phyloP scores from a whole-genome alignment of 2,329 filamentous ascomycete species.

The Botrytis fragariae region DNA sequence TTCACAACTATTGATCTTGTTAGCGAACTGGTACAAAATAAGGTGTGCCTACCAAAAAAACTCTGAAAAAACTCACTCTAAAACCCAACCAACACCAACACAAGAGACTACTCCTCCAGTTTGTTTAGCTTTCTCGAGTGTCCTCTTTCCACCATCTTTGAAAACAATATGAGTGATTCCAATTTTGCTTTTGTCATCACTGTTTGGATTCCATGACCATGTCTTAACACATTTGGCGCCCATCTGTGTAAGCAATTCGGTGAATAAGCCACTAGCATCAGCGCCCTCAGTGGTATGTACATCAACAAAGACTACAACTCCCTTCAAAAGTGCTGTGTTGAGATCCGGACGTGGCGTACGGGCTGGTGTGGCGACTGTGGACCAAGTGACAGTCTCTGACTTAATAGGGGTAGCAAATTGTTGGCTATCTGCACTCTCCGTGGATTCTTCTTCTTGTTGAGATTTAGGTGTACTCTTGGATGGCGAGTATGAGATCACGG shows the following conservation, averaged over 20 bases:
- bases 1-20: constrained; percentile 58
- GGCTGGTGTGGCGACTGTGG: constrained; percentile 53
- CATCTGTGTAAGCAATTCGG: constrained; percentile 75
- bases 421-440: constrained; percentile 23
- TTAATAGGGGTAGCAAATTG: constrained; percentile 42
- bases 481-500: constrained; percentile 55
- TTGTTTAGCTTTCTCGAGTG: constrained; percentile 75
- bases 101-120: constrained; percentile 74
- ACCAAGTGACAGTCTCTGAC: constrained; percentile 49
- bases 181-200: constrained; percentile 49
- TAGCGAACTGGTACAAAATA: constrained; percentile 36
- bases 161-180: constrained; percentile 87
- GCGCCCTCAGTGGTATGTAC: constrained; percentile 79
- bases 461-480: constrained; percentile 40
- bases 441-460: constrained; percentile 5
- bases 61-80: constrained; percentile 63
- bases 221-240: constrained; percentile 74
- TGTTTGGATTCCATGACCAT: constrained; percentile 65
- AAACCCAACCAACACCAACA: constrained; percentile 83
- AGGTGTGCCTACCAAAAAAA: not conserved
- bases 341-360: constrained; percentile 56
- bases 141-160: constrained; percentile 80
- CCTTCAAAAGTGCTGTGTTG: constrained; percentile 56
- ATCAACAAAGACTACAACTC: constrained; percentile 78
- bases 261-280: constrained; percentile 77